These are phyloP conservation scores for Jaapia argillacea DNA, from an alignment of 768 basidiomycete species.

Conservation along the genomic window DNA sequence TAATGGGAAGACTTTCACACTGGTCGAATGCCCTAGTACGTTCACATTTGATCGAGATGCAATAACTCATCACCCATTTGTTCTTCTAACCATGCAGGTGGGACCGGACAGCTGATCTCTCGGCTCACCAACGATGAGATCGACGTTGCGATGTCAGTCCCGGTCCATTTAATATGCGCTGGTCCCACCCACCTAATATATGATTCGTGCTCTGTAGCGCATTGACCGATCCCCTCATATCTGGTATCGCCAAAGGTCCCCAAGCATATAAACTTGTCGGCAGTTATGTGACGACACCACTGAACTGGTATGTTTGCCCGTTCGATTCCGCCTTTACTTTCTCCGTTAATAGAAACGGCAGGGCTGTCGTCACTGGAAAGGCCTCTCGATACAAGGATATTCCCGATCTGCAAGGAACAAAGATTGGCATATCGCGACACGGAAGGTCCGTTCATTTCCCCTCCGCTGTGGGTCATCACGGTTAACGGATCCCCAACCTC, in stretches of 20 bases:
- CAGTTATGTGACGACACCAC: conserved; percentile 80
- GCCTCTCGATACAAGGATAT: conserved; percentile 62
- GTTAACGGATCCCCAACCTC: not conserved
- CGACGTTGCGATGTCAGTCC: conserved; percentile 67
- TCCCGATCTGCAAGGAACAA: conserved; percentile 66
- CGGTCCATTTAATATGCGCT: no score
- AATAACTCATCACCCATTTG: not conserved
- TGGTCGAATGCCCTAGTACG: conserved; percentile 86
- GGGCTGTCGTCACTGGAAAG: conserved; percentile 91
- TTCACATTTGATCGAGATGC: not conserved
- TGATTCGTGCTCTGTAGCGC: conserved; percentile 37
- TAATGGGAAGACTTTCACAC: conserved; percentile 59
- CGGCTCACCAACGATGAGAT: conserved; percentile 68
- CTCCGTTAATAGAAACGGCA: conserved; percentile 14
- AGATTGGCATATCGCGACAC: conserved; percentile 79
- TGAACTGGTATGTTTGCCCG: conserved; percentile 58
- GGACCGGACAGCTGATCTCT: conserved; percentile 77
- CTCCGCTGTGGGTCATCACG: not conserved
- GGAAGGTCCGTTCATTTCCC: conserved; percentile 49
- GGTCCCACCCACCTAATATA: not conserved
- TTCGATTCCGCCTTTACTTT: not conserved
- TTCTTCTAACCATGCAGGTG: conserved; percentile 35
- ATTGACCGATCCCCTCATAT: conserved; percentile 84
- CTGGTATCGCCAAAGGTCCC: conserved; percentile 87
- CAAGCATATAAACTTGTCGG: conserved; percentile 86